Percentiles rank a stretch among this genome's conserved stretches.
These are phyloP conservation scores for Daedaleopsis sinensis DNA, from an alignment of 768 basidiomycete species.

Conservation along the genomic window DNA sequence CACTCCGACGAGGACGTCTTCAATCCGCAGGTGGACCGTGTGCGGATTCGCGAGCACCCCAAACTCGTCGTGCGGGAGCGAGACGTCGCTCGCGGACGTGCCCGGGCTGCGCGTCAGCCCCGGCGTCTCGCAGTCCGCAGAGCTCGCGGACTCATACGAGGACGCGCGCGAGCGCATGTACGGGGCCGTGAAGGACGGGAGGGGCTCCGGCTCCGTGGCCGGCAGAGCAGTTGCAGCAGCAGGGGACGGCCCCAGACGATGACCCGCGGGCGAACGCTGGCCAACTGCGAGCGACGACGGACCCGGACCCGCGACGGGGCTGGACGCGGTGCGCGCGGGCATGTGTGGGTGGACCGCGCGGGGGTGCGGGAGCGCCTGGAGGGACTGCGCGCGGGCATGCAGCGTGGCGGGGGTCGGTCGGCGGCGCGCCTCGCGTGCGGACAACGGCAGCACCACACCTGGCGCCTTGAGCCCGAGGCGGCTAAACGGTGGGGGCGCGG, in stretches of 20 bases:
- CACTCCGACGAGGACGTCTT: conserved; percentile 27
- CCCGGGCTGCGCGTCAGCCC: conserved; percentile 19
- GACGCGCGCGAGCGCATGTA: conserved; percentile 12
- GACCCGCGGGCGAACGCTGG: too few species aligned
- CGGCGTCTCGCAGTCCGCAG: conserved; percentile 18
- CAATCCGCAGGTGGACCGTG: conserved; percentile 17
- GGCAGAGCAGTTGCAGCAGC: too few species aligned
- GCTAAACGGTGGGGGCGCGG: conserved; percentile 30
- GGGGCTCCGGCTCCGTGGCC: too few species aligned
- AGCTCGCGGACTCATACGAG: conserved; percentile 9
- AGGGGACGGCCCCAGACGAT: too few species aligned
- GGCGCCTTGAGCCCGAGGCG: conserved; percentile 27
- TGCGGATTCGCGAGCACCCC: background rate
- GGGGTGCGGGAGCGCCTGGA: conserved; percentile 3
- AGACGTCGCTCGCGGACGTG: conserved; percentile 16
- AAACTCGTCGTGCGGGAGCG: conserved; percentile 15
- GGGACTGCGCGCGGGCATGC: background rate
- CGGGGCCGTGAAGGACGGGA: too few species aligned
- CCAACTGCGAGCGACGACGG: too few species aligned
- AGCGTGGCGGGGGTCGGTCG: conserved; percentile 16
- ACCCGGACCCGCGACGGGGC: too few species aligned
- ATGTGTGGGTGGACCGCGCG: background rate
- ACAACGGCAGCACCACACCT: conserved; percentile 32
- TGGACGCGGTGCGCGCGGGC: too few species aligned
- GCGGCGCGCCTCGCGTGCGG: conserved; percentile 22